Conservation (phyloP, 805 yeast species). For the Suhomyces tanzawaensis region DNA sequence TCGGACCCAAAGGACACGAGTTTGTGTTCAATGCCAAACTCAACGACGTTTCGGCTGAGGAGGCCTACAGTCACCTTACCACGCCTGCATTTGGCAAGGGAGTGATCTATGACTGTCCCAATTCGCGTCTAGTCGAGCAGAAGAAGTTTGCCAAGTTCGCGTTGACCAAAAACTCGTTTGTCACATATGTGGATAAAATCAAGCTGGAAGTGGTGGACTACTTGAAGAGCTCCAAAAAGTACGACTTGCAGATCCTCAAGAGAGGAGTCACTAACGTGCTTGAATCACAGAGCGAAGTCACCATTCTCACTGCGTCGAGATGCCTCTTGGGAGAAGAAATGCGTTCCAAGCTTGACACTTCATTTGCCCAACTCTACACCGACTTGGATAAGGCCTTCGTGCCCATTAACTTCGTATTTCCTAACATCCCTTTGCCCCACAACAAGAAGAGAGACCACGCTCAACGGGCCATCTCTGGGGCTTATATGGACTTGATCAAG, state of each 20-base stretch:
- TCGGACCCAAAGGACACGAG: conserved; percentile 98
- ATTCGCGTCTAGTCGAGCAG: conserved; percentile 91
- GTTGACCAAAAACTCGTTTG: conserved; percentile 79
- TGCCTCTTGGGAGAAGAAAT: conserved; percentile 87
- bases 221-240: conserved; percentile 51
- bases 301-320: conserved; percentile 93
- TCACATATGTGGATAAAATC: conserved; percentile 81
- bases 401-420: conserved; percentile 92
- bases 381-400: conserved; percentile 96
- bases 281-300: conserved; percentile 87
- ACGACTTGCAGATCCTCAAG: conserved; percentile 31
- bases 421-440: conserved; percentile 82
- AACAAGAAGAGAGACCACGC: conserved; percentile 84
- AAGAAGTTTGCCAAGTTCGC: conserved; percentile 94
- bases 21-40: conserved; percentile 88
- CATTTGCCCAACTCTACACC: conserved; percentile 79
- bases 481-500: conserved; percentile 75
- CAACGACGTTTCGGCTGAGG: conserved; percentile 91
- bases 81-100: conserved; percentile 98
- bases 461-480: conserved; percentile 70
- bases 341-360: conserved; percentile 74
- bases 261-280: conserved; percentile 63
- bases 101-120: conserved; percentile 95
- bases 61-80: conserved; percentile 88
- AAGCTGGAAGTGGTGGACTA: conserved; percentile 70